Base-by-base conservation (phyloP, 2,329 filamentous ascomycete species). In the Botrytis sinoallii region DNA sequence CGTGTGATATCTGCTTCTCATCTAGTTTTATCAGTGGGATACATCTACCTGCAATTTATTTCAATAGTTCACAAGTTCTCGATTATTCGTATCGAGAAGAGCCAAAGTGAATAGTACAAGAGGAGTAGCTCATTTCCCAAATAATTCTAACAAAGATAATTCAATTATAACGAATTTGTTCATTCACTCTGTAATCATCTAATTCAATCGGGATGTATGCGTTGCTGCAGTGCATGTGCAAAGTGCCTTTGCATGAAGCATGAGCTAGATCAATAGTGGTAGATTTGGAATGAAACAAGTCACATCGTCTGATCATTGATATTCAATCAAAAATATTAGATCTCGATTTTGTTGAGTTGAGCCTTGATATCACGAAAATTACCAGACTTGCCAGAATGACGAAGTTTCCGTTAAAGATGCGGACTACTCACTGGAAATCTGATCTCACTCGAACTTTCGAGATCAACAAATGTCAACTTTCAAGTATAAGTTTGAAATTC, bases 291-390 rank as follows among this genome's bases (percentile, higher is more conserved):
- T n/a, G 22, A 14, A 14, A 10, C 4, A n/a, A 12, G 10, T 14
- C 3, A n/a, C 1, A 52, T n/a, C 1, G 1, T 52, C 25, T 52
- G 12, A 25, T n/a, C 22, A n/a, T n/a, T 52, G 25, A 22, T 14
- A 52, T 6, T n/a, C 25, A 0, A 12, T 0, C 25, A 6, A 3
- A 14, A 52, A n/a, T 0, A 12, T 12, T 4, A 52, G 48, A 1
- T 14, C n/a, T n/a, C n/a, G 25, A 12, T 4, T 14, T n/a, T 52
- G 48, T 5, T n/a, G 10, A 25, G 22, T 6, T n/a, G 25, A 14
- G 48, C 48, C 25, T 1, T 12, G 9, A 0, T n/a, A 3, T 52
- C 25, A 52, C 8, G n/a, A 10, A 14, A n/a, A n/a, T n/a, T 52
- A 25, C 46, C 46, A 9, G 3, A 25, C 22, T 25, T 52, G 22